These are phyloP conservation scores for Neurospora sp. DNA, from an alignment of 2,329 filamentous ascomycete species.

Conservation along the genomic window DNA sequence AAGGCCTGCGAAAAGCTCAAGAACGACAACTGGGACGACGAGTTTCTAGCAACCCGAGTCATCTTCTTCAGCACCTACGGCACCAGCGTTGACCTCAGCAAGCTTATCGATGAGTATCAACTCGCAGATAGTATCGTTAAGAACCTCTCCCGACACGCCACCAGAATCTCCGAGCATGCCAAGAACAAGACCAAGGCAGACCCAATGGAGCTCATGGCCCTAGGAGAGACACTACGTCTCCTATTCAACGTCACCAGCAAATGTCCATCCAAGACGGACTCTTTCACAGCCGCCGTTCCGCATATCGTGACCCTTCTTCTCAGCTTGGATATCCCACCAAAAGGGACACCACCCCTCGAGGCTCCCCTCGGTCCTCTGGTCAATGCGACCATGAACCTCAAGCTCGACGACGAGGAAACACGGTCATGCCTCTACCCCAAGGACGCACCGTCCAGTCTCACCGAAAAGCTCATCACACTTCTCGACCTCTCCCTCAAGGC, in stretches of 20 bases:
- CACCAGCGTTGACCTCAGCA: slow-evolving; percentile 55
- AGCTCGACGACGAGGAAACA: slow-evolving; percentile 48
- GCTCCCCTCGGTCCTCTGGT: slow-evolving; percentile 61
- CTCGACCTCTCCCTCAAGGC: slow-evolving; percentile 54
- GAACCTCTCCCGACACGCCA: slow-evolving; percentile 62
- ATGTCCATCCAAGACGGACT: slow-evolving; percentile 48
- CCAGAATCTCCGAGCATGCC: slow-evolving; percentile 22
- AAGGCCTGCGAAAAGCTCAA: slow-evolving; percentile 63
- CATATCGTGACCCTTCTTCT: slow-evolving; percentile 62
- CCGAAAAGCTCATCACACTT: slow-evolving; percentile 57
- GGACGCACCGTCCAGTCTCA: slow-evolving; percentile 46
- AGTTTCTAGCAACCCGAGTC: slow-evolving; percentile 74
- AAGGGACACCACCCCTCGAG: slow-evolving; percentile 53
- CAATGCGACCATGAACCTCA: slow-evolving; percentile 73
- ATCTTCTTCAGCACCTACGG: slow-evolving; percentile 74
- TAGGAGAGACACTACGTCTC: slow-evolving; percentile 76
- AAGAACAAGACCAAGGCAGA: slow-evolving; percentile 26
- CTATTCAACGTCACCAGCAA: slow-evolving; percentile 81
- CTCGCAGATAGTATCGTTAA: slow-evolving; percentile 59
- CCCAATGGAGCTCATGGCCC: slow-evolving; percentile 66
- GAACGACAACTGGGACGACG: slow-evolving; percentile 67
- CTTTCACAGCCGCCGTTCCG: slow-evolving; percentile 59
- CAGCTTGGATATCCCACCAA: slow-evolving; percentile 43
- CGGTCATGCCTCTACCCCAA: slow-evolving; percentile 56
- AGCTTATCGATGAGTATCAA: slow-evolving; percentile 54